Base-by-base conservation (phyloP, 2,329 filamentous ascomycete species). In the Plectosphaerella sp. region DNA sequence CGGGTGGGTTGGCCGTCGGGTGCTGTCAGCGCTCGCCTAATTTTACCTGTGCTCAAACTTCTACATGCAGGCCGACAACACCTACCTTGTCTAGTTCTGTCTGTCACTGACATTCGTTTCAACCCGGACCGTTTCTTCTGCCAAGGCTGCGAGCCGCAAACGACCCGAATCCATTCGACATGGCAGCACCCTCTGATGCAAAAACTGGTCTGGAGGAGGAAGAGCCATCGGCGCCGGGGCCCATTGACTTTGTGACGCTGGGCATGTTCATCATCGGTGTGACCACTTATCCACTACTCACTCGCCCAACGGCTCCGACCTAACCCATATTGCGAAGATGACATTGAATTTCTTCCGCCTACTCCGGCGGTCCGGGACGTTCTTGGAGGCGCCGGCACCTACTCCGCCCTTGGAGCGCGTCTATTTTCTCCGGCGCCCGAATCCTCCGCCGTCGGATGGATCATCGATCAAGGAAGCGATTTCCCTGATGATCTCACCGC, bases 381-480 rank as follows among this genome's bases (percentile, higher is more conserved):
- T 18, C 77, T 94, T n/a, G 94, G 94, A 49, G 94, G 94, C 22
- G 94, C 88, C 25, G 94, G 92, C 24, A 82, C 91, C 3, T 97
- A 89, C 67, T 87, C 89, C 9, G 91, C 91, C 8, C 75, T 97
- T 7, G 94, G 94, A 18, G 94, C 94, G 16, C 88, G 94, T 33
- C 77, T 99, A 47, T 88, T 96, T 66, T 93, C 91, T 5, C 89
- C 90, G 3, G 72, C 77, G 33, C 78, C 84, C 3, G 64, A 76
- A 45, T 88, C 90, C 20, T 76, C 74, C 37, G 78, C 80, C 3
- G 83, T 97, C 6, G 91, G 90, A 57, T 97, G 92, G 92, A 86
- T 97, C 56, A 83, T 97, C 43, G 93, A 99, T 69, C 82, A 85
- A 62, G 94, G 94, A 28, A 87, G 83, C 15, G 94, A 97, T 69